Percentiles rank a stretch among this genome's conserved stretches.
Evolutionary conservation across 2,329 filamentous ascomycete genomes (phyloP).

Genomic region (Nigrospora oryzae): DNA sequence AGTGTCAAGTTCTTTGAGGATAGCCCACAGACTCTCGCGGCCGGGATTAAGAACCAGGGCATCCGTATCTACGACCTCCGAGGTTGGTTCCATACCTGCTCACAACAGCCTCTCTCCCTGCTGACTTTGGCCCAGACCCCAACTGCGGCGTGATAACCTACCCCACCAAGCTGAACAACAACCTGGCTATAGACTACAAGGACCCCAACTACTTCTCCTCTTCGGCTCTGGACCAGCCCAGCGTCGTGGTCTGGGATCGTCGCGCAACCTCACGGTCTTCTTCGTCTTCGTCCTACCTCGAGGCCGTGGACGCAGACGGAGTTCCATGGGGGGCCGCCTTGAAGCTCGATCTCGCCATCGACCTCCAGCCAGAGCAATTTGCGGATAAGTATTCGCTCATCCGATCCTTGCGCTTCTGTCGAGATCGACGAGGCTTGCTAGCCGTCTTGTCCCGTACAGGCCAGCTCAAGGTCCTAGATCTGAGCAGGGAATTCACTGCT

Average conservation of each 20-base stretch:
- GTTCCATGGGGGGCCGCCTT: conserved; percentile 56
- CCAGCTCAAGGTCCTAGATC: conserved; percentile 54
- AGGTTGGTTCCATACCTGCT: conserved; percentile 36
- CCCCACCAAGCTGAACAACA: conserved; percentile 60
- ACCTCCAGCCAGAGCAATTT: conserved; percentile 41
- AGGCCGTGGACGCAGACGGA: conserved; percentile 52
- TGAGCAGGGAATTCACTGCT: conserved; percentile 43
- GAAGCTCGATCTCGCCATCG: conserved; percentile 47
- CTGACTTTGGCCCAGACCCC: conserved; percentile 29
- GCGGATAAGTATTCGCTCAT: conserved; percentile 53
- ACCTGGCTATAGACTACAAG: conserved; percentile 67
- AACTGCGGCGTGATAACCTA: conserved; percentile 48
- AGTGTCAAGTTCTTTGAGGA: conserved; percentile 77
- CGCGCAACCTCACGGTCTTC: conserved; percentile 47
- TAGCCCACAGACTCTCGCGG: conserved; percentile 65
- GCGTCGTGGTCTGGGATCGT: conserved; percentile 71
- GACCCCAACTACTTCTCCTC: conserved; percentile 82
- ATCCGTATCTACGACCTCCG: conserved; percentile 72
- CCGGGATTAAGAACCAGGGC: conserved; percentile 67
- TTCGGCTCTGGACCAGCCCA: conserved; percentile 65
- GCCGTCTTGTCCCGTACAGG: conserved; percentile 55
- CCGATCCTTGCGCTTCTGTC: conserved; percentile 53
- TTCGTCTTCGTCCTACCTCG: conserved; percentile 44
- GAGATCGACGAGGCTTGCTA: conserved; percentile 52
- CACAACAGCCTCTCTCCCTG: neutral